Base-by-base conservation (phyloP, 345 rosid genomes). In the Melastoma malabathricum region DNA sequence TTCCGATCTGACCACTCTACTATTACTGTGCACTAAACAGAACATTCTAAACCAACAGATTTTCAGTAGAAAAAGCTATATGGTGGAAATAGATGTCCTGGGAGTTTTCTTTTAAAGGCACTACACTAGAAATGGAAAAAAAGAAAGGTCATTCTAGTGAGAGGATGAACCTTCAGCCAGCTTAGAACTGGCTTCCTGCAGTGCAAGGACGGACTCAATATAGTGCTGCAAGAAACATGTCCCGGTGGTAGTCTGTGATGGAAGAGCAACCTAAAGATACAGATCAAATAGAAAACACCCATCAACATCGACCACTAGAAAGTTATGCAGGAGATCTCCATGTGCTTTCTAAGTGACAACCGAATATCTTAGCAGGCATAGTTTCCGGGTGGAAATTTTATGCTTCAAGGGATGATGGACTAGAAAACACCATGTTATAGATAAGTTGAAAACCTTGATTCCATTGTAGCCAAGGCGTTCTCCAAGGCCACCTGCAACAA, bases 401-500 rank as follows among this genome's bases (percentile, higher is more conserved):
- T 27, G 31, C 6, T 27, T 27, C 31, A 27, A 27, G 46, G 6
- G 15, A 18, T 25, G 61, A 20, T 17, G 50, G 48, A 19, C 50
- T 57, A 46, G 45, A 45, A 39, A 53, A 46, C 18, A 17, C 29
- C n/a, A 10, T 23, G 23, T 38, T 23, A 20, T 27, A 45, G 47
- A 52, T 15, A 17, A 43, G 29, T 5, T 55, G 12, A 15, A 50
- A 61, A 90, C 95, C 96, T 90, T 92, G 65, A 92, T 92, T 63
- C 98, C 98, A 67, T 84, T 87, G 67, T 82, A 92, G 59, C 98
- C 98, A 60, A 92, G 93, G 48, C 96, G 96, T 59, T 87, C 98
- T 13, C 98, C 98, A 57, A 92, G 95, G 9, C 98, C 98, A 52
- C 98, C 96, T 3, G 96, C 95, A 71, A 87, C 98, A 65, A 90